Evolutionary conservation across 169 alveolate genomes (phyloP).

Genomic region (Plasmodium fragile): DNA sequence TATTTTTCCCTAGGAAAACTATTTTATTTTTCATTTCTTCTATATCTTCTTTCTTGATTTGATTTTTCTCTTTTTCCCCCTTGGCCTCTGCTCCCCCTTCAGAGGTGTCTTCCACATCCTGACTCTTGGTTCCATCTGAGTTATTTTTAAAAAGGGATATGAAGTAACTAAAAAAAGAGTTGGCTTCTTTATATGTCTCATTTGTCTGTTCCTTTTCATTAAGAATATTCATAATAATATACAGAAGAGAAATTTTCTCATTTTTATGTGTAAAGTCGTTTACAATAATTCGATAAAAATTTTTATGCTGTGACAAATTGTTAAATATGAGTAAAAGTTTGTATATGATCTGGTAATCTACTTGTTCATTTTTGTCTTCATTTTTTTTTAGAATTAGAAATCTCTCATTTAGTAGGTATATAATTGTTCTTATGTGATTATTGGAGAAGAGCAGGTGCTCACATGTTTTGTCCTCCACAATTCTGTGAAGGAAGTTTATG

Average conservation of each 20-base stretch:
- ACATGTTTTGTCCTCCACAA: constrained; percentile 55
- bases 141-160: constrained; percentile 48
- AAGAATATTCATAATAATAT: constrained; percentile 72
- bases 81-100: not conserved
- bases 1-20: constrained; percentile 41
- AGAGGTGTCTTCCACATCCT: not conserved
- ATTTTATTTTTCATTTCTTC: constrained; percentile 55
- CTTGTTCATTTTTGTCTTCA: constrained; percentile 45
- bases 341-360: constrained; percentile 70
- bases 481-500: constrained; percentile 48
- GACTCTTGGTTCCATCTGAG: constrained; percentile 9
- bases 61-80: not conserved
- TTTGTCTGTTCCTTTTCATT: constrained; percentile 30
- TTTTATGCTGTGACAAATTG: constrained; percentile 50
- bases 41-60: constrained; percentile 25
- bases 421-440: constrained; percentile 69
- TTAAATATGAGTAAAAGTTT: constrained; percentile 62
- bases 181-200: constrained; percentile 62
- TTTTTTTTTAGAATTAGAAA: constrained; percentile 26
- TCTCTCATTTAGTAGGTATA: constrained; percentile 68
- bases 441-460: constrained; percentile 44
- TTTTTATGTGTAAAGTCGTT: constrained; percentile 74
- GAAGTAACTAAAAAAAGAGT: constrained; percentile 54
- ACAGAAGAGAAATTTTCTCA: constrained; percentile 54
- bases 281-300: constrained; percentile 41